These are phyloP conservation scores for Populus davidiana DNA, from an alignment of 345 rosid genomes.

Conservation along the genomic window DNA sequence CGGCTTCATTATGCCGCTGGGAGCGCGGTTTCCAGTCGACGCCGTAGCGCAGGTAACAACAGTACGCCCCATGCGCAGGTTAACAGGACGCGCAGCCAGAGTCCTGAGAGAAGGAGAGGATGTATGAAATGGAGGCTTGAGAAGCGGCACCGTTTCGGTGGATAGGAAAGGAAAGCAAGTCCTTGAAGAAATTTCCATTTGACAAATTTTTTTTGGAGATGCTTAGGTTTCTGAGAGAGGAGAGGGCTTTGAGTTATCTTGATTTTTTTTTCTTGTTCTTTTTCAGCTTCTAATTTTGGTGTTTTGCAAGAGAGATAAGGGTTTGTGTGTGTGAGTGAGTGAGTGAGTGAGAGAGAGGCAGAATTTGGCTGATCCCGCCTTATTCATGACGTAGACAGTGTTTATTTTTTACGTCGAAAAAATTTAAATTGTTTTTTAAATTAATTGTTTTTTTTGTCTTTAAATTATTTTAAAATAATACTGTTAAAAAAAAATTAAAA, in stretches of 20 bases:
- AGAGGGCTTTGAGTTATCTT: conserved; percentile 49
- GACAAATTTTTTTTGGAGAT: no score
- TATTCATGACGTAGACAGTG: no score
- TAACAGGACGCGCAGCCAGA: conserved; percentile 11
- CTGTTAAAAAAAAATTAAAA: no score
- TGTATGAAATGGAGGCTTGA: conserved; percentile 10
- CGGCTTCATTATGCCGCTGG: conserved; percentile 84
- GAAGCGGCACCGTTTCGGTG: conserved; percentile 36
- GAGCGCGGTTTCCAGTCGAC: conserved; percentile 49
- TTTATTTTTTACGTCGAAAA: no score
- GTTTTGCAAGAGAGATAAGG: neutral
- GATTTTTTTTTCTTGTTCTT: neutral
- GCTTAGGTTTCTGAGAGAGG: neutral
- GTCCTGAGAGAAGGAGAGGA: conserved; percentile 15
- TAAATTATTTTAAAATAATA: no score
- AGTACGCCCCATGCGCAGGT: conserved; percentile 34
- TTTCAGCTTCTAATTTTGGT: no score
- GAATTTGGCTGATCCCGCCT: conserved; percentile 8
- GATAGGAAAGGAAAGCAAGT: conserved; percentile 40
- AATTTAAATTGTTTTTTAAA: no score
- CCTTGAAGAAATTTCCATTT: conserved; percentile 52
- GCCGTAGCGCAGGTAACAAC: conserved; percentile 58
- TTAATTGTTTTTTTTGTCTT: no score
- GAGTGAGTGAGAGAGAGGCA: neutral
- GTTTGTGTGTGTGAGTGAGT: neutral